These are phyloP conservation scores for Arabidopsis lyrata DNA, from an alignment of 441 rosid genomes.

Conservation along the genomic window DNA sequence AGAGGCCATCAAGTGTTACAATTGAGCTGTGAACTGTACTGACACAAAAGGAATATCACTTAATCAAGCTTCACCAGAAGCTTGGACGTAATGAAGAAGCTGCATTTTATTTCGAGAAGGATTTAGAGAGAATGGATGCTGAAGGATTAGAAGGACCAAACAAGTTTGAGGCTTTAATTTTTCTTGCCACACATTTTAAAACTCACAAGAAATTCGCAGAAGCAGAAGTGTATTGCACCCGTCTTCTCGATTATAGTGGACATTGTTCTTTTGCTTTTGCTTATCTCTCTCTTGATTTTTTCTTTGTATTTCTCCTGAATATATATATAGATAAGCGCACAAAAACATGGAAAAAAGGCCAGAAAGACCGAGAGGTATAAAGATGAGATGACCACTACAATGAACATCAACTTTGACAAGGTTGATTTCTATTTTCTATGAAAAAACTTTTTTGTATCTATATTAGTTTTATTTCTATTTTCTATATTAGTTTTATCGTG, in stretches of 20 bases:
- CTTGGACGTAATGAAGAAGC: slow-evolving; percentile 87
- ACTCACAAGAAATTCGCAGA: slow-evolving; percentile 77
- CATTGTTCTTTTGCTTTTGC: too few relatives aligned
- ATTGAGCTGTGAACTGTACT: slow-evolving; percentile 78
- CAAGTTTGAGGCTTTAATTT: slow-evolving; percentile 86
- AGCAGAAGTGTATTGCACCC: slow-evolving; percentile 91
- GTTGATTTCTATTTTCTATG: too few relatives aligned
- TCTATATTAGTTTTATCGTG: too few relatives aligned
- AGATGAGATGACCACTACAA: too few relatives aligned
- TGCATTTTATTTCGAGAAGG: slow-evolving; percentile 84
- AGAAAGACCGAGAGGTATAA: too few relatives aligned
- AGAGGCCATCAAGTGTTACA: slow-evolving; percentile 92
- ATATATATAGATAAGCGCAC: too few relatives aligned
- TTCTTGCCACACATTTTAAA: slow-evolving; percentile 69
- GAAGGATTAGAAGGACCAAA: slow-evolving; percentile 94
- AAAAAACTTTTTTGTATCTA: too few relatives aligned
- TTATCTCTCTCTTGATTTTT: too few relatives aligned
- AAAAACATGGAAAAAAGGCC: too few relatives aligned
- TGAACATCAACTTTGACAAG: too few relatives aligned
- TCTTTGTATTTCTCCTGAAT: too few relatives aligned
- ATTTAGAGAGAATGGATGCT: slow-evolving; percentile 90
- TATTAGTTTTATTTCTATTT: too few relatives aligned
- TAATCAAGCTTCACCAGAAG: slow-evolving; percentile 68
- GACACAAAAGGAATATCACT: slow-evolving; percentile 92
- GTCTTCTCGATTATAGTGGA: slow-evolving; percentile 88